Evolutionary conservation across 768 basidiomycete genomes (phyloP), one percentile per base, ranked within the genome.

Genomic region (Naganishia vishniacii): DNA sequence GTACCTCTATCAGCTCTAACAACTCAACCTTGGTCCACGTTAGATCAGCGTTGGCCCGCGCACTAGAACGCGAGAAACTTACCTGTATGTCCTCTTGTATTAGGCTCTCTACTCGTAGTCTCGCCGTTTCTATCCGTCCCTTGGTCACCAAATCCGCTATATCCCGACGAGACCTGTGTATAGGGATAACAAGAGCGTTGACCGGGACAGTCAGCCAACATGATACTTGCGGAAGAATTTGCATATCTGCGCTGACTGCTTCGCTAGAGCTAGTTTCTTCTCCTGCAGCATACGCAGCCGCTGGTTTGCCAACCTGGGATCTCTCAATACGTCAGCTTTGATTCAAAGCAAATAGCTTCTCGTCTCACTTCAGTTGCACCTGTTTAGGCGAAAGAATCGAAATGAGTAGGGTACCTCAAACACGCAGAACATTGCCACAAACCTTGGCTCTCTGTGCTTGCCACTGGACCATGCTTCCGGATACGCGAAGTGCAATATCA

Each of bases 251-350:
- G 89, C 67, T 93, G 90, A 45, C 89, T 81, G 72, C 77, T 88
- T 88, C 1, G 86, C 85, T 20, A 95, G 84, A 0, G 92, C 91
- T 69, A 86, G 85, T 78, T 88, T 92, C 84, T 98, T 98, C 79
- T 92, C 88, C 45, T 75, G 73, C 8, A 78, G 79, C 20, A 86
- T 92, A 62, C 89, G 83, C 65, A 91, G 80, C 18, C 89, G 84
- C 76, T 93, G 89, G 23, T 91, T 87, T 0, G 89, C 88, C 34
- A 93, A 81, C 64, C 89, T 91, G 66, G 70, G 4, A 32, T 41
- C 29, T 16, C 28, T 4, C 6, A 16, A 12, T 51, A 6, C 32
- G 5, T 51, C 32, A 26, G 20, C n/a, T 12, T 9, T 31, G 18
- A n/a, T n/a, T n/a, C n/a, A n/a, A n/a, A n/a, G n/a, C n/a, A n/a